These are phyloP conservation scores for Trichosanthes truncata DNA, from an alignment of 306 rosid species.

Conservation along the genomic window DNA sequence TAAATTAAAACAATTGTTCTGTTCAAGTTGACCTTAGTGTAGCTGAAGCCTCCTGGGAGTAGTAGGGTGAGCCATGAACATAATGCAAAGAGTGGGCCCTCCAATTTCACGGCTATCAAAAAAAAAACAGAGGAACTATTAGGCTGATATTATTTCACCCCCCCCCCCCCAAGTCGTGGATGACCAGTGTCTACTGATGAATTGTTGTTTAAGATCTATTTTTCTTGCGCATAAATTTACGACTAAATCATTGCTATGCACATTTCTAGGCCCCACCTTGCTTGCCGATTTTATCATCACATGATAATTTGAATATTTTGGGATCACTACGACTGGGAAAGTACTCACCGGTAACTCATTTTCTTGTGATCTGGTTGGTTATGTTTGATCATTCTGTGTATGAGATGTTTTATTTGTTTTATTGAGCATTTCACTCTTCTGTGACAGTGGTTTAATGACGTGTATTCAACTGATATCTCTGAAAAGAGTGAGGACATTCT, in stretches of 20 bases:
- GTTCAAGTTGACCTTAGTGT: no score
- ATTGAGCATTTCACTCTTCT: conserved; percentile 18
- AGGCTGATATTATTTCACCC: no score
- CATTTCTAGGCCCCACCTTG: conserved; percentile 60
- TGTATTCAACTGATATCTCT: conserved; percentile 64
- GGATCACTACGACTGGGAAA: conserved; percentile 70
- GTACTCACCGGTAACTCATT: conserved; percentile 52
- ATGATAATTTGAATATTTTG: conserved; percentile 40
- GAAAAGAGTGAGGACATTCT: conserved; percentile 78
- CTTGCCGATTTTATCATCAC: conserved; percentile 54
- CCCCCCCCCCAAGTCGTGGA: background rate
- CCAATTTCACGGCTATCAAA: background rate
- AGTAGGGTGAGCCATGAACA: background rate
- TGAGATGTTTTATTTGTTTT: conserved; percentile 3
- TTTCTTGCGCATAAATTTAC: background rate
- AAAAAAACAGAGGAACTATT: background rate
- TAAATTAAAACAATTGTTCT: background rate
- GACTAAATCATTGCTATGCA: conserved; percentile 9
- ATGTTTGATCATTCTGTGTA: conserved; percentile 1
- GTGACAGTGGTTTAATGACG: conserved; percentile 88
- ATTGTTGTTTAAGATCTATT: background rate
- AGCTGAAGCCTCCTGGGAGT: no score
- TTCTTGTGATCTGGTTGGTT: background rate
- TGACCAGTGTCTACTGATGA: background rate
- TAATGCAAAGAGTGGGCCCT: background rate